These are phyloP conservation scores for Solanum neorickii DNA, from an alignment of 257 asterid genomes.

Conservation along the genomic window DNA sequence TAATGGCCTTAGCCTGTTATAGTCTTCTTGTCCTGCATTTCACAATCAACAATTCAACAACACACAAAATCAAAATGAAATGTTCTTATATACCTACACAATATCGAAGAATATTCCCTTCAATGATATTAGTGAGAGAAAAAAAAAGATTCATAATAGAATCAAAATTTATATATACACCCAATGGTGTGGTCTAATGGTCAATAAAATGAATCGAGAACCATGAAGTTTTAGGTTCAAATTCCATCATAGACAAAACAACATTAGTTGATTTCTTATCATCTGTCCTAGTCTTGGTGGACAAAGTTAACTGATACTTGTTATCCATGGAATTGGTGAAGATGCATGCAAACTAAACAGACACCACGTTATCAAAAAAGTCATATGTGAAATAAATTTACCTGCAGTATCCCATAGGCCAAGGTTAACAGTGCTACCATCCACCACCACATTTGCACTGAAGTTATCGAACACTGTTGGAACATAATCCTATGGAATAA, in stretches of 20 bases:
- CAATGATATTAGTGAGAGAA: neutral
- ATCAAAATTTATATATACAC: neutral
- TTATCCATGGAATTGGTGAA: neutral
- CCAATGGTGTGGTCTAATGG: neutral
- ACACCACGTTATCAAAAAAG: neutral
- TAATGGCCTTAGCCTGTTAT: constrained; percentile 72
- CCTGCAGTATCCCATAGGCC: constrained; percentile 98
- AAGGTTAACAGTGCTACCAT: constrained; percentile 74
- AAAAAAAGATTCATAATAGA: neutral
- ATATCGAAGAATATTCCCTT: neutral
- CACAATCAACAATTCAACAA: neutral
- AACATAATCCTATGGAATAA: constrained; percentile 49
- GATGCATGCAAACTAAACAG: neutral
- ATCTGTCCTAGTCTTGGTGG: neutral
- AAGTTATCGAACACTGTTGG: constrained; percentile 86
- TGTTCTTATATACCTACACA: neutral
- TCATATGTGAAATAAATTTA: neutral
- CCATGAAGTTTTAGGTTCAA: neutral
- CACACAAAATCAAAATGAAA: neutral
- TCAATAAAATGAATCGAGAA: neutral
- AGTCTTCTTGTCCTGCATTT: constrained; percentile 81
- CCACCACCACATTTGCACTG: constrained; percentile 83
- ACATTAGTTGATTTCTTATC: neutral
- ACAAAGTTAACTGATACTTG: neutral
- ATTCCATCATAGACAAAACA: neutral